Percentiles rank a stretch among this genome's conserved stretches.
phyloP scores from a whole-genome alignment of 2,329 filamentous ascomycete species.

The Cordyceps fumosorosea region DNA sequence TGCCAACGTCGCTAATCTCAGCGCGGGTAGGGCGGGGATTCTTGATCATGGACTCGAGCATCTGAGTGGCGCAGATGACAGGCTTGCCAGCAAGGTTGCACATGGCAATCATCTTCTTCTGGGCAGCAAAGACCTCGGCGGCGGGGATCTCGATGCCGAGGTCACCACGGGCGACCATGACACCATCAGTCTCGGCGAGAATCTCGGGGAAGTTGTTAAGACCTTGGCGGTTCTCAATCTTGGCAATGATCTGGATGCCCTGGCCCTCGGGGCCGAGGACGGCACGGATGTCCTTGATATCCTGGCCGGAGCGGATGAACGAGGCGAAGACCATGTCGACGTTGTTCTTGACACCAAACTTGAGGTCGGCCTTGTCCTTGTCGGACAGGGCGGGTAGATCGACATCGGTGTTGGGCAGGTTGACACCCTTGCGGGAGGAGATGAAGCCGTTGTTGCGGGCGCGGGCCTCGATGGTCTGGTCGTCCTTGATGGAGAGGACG shows the following conservation, averaged over 20 bases:
- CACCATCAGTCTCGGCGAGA: constrained; percentile 89
- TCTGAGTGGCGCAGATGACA: constrained; percentile 97
- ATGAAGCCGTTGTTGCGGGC: constrained; percentile 98
- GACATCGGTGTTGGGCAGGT: constrained; percentile 97
- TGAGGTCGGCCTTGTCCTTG: constrained; percentile 93
- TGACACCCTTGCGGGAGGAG: constrained; percentile 98
- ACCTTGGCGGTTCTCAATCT: constrained; percentile 99
- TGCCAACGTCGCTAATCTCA: constrained; percentile 97
- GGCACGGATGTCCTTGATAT: constrained; percentile 87
- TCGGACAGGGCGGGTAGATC: constrained; percentile 95
- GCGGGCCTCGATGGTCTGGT: constrained; percentile 78
- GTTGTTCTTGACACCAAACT: constrained; percentile 95
- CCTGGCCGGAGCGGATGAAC: constrained; percentile 90
- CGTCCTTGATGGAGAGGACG: constrained; percentile 79
- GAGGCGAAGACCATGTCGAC: constrained; percentile 99
- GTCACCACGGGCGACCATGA: constrained; percentile 99
- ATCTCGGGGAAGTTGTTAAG: constrained; percentile 99
- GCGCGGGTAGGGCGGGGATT: constrained; percentile 97
- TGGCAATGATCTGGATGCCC: constrained; percentile 98
- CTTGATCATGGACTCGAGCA: constrained; percentile 99
- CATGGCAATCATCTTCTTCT: constrained; percentile 99
- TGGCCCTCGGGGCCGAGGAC: constrained; percentile 87
- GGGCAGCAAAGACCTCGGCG: constrained; percentile 95
- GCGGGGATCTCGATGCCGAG: constrained; percentile 94
- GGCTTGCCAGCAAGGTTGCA: constrained; percentile 99